Evolutionary conservation across 805 yeast genomes (phyloP).

Genomic region (Blastobotrys peoriensis): DNA sequence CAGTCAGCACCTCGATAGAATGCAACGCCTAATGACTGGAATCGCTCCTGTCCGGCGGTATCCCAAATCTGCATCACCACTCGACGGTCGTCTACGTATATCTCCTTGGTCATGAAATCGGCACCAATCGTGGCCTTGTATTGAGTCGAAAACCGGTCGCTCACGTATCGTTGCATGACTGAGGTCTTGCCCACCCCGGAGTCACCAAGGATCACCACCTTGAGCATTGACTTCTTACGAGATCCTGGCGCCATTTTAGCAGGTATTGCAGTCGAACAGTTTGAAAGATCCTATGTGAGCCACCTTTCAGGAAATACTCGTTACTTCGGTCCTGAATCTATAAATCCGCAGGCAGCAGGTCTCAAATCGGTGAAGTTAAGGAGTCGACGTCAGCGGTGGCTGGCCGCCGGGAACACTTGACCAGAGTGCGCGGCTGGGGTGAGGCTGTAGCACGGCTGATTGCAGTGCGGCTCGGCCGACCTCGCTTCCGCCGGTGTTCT

Average conservation of each 20-base stretch:
- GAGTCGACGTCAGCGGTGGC: too few relatives aligned
- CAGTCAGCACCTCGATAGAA: constrained; percentile 98
- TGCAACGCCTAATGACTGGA: constrained; percentile 94
- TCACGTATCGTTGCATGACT: constrained; percentile 94
- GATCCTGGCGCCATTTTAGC: not conserved
- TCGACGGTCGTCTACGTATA: constrained; percentile 73
- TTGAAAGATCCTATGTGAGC: too few relatives aligned
- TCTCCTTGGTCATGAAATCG: constrained; percentile 89
- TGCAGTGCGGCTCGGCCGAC: too few relatives aligned
- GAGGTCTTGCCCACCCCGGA: constrained; percentile 98
- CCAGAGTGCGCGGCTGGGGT: too few relatives aligned
- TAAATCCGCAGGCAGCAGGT: too few relatives aligned
- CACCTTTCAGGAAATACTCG: too few relatives aligned
- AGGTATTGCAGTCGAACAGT: too few relatives aligned
- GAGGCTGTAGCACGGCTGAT: too few relatives aligned
- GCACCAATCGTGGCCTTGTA: constrained; percentile 98
- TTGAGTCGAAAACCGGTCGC: constrained; percentile 89
- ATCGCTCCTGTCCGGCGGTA: constrained; percentile 97
- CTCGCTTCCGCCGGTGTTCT: too few relatives aligned
- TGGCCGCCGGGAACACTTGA: too few relatives aligned
- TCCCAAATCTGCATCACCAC: constrained; percentile 88
- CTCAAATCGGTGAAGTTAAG: too few relatives aligned
- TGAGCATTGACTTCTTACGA: constrained; percentile 39
- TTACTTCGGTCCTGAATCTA: too few relatives aligned
- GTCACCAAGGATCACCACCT: constrained; percentile 90